Evolutionary conservation across 1,284 basidiomycete genomes (phyloP), one percentile per base, ranked within the genome.

Genomic region (Bjerkandera adusta): DNA sequence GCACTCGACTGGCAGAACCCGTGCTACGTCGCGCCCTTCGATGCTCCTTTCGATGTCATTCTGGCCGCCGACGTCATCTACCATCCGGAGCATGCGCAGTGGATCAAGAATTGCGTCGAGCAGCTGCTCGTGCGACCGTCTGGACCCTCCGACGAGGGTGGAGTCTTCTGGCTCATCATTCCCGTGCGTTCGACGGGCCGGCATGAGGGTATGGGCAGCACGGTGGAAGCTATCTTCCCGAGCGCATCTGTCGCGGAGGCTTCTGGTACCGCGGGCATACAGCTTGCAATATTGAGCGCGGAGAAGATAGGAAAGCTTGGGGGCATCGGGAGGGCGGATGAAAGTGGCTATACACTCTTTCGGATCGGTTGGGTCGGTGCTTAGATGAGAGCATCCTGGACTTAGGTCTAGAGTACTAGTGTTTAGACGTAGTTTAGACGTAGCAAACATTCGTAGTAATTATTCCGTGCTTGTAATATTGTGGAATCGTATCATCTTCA

Each of bases 1-100:
- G 58, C 67, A 22, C 73, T 93, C 15, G 89, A 92, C 62, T 93
- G 90, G 90, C 75, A 80, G 49, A 55, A 65, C 13, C 84, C 81
- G 27, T 62, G 63, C 4, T 55, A 51, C 6, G 40, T 46, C 6
- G 47, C 57, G 0, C 71, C 69, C 0, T 58, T 75, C 34, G 64
- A 73, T 43, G 56, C 57, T n/a, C 58, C 62, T 1, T 82, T 82
- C 59, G 75, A 83, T 45, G 51, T 81, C 20, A 70, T 84, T 21
- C 63, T 80, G 15, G 33, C 59, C 58, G 85, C 88, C 21, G 87
- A 91, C 57, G 79, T 89, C 33, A 69, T 89, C 7, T 89, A 90
- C 61, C 73, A 87, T 49, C 76, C 78, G 0, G 65, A 73, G 12
- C 88, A 89, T 56, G 81, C 84, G 4, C 54, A 59, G 8, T 86